Base-by-base conservation (phyloP, 2,329 filamentous ascomycete species). In the Chaetomiaceae sp. region DNA sequence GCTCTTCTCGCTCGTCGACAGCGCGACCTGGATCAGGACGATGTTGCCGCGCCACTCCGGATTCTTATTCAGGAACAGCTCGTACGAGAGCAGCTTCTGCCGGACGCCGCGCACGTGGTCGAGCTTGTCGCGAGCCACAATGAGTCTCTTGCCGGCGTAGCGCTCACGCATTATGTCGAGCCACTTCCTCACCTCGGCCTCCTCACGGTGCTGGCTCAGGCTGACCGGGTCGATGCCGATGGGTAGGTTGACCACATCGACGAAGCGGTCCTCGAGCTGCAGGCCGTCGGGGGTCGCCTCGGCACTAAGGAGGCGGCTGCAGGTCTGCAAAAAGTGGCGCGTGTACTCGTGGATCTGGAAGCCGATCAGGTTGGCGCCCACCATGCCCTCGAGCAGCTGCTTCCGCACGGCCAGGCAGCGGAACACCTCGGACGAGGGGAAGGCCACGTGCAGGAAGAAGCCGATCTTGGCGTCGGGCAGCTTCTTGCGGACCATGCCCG, bases 371-470 rank as follows among this genome's bases (percentile, higher is more conserved):
- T 96, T 95, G 49, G 93, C 89, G 9, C 92, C 92, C 0, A 97
- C 81, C 75, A 97, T 92, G 49, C 93, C 92, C 60, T 96, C 86
- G 1, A 97, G 78, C 9, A 97, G 78, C 68, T 96, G 81, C 59
- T 87, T 91, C 52, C 92, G 86, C 10, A 89, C 85, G 3, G 92
- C 88, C 19, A 97, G 73, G 66, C 92, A 97, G 42, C 92, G 82
- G 71, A 97, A 97, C 1, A 97, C 89, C 64, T 97, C 92, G 0
- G 92, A 96, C 0, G 92, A 96, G 0, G 92, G 92, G 68, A 97
- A 97, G 0, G 92, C 90, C 23, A 90, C 89, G 65, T 97, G 92
- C 14, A 97, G 73, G 72, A 96, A 97, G 73, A 97, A 93, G 10
- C 92, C 92, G 61, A 97, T 96, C 71, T 95, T 87, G 14, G 92